A percentile compares a stretch with the other conserved stretches of the same genome.
Evolutionary conservation across 2,329 filamentous ascomycete genomes (phyloP).

Genomic region (Colletotrichum paranaense): DNA sequence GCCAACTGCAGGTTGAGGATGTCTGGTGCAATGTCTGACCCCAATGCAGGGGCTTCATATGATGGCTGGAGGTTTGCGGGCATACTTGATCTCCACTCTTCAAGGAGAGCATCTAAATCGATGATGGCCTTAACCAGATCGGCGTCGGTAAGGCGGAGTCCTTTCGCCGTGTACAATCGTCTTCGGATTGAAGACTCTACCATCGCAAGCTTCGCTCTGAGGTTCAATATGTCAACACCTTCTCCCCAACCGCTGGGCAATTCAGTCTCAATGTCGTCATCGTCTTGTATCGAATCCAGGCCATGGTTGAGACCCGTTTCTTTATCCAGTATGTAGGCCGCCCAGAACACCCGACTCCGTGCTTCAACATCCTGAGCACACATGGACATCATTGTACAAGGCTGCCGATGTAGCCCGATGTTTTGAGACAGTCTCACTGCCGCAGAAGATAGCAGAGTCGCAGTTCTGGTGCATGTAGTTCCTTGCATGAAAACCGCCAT

Average conservation of each 20-base stretch:
- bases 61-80: slow-evolving; percentile 19
- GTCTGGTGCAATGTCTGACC: slow-evolving; percentile 11
- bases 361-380: slow-evolving; percentile 19
- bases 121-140: slow-evolving; percentile 26
- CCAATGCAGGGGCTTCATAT: slow-evolving; percentile 4
- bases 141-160: slow-evolving; percentile 15
- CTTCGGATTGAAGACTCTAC: slow-evolving; percentile 28
- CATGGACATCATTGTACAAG: slow-evolving; percentile 24
- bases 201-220: slow-evolving; percentile 33
- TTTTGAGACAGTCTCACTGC: slow-evolving; percentile 25
- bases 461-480: slow-evolving; percentile 20
- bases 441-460: slow-evolving; percentile 17
- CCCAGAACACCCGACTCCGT: slow-evolving; percentile 34
- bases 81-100: slow-evolving; percentile 27
- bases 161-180: slow-evolving; percentile 31
- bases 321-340: slow-evolving; percentile 32
- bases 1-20: slow-evolving; percentile 29
- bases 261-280: slow-evolving; percentile 30
- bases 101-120: slow-evolving; percentile 27
- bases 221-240: slow-evolving; percentile 10
- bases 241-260: slow-evolving; percentile 14
- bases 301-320: slow-evolving; percentile 29
- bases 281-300: slow-evolving; percentile 18
- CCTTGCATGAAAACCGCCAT: slow-evolving; percentile 34
- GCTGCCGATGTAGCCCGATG: slow-evolving; percentile 30